phyloP scores from a whole-genome alignment of 1,139 yeast species.

The Eremothecium gossypii region DNA sequence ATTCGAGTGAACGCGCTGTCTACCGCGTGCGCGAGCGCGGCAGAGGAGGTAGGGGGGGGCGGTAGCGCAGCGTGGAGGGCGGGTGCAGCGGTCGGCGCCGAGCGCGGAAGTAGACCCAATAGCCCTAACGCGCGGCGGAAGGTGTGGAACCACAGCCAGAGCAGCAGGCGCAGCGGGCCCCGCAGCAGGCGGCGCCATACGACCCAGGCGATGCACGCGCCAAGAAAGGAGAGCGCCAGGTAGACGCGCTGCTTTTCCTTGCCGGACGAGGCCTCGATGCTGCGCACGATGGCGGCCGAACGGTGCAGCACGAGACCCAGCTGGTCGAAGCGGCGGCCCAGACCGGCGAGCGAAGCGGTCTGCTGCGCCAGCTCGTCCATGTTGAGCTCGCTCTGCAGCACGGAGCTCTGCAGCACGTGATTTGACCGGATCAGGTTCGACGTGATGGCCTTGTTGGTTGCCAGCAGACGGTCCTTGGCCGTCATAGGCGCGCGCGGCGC shows the following conservation, averaged over 20 bases:
- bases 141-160: conserved; percentile 42
- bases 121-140: conserved; percentile 29
- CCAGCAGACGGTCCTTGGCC: conserved; percentile 28
- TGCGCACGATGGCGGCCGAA: conserved; percentile 42
- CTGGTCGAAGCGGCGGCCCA: conserved; percentile 40
- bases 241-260: conserved; percentile 48
- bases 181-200: conserved; percentile 47
- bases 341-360: conserved; percentile 37
- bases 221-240: conserved; percentile 41
- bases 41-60: neutral
- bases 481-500: conserved; percentile 1
- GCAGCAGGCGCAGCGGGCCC: conserved; percentile 39
- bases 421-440: conserved; percentile 31
- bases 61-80: neutral
- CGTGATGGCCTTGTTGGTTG: conserved; percentile 31
- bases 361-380: conserved; percentile 51
- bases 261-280: conserved; percentile 43
- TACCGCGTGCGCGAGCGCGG: conserved; percentile 3
- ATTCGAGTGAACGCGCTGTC: conserved; percentile 8
- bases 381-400: conserved; percentile 51
- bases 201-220: conserved; percentile 44
- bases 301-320: conserved; percentile 40
- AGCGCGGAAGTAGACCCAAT: conserved; percentile 18
- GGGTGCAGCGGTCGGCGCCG: conserved; percentile 7
- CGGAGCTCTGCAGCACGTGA: conserved; percentile 41